Evolutionary conservation across 2,329 filamentous ascomycete genomes (phyloP), one percentile per base, ranked within the genome.

Genomic region (Trichoderma atrobrunneum): DNA sequence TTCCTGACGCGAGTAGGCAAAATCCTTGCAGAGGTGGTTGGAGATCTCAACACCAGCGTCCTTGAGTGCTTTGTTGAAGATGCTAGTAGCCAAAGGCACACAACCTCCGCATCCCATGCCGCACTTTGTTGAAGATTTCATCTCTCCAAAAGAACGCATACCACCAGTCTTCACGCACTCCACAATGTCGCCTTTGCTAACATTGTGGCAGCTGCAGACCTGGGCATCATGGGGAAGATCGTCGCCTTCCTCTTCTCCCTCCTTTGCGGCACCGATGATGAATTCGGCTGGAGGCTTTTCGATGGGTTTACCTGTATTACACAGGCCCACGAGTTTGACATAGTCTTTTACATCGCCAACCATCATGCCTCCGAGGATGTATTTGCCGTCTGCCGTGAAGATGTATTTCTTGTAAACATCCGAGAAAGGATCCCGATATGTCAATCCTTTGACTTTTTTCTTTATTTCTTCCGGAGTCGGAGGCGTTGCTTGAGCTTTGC

Each of bases 361-460:
- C 93, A 97, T 97, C 93, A 97, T 97, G 5, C 94, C 95, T n/a
- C 94, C 94, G 0, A 97, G 88, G 1, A 97, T 85, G 77, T 95
- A 95, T 80, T 97, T 97, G 30, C 94, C 94, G 78, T 97, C 95
- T 78, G 91, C 85, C 0, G 94, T 97, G 78, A 97, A 97, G 12
- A 97, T 84, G 80, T 96, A 97, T 79, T 97, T 97, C 81, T 97
- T 97, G 84, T 97, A 97, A 1, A 97, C 89, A 62, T 93, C 91
- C 71, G 90, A 88, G 79, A 97, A 97, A 0, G 94, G 94, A 78
- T 97, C 94, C 74, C 92, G 94, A 83, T 97, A 97, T 0, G 92
- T 95, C 56, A 97, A 84, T 0, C 94, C 91, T 82, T 97, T 97
- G 76, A 97, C 93, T 48, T 79, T 67, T 39, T 67, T 67, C 51